Base-by-base conservation (phyloP, 768 basidiomycete species). In the Fibroporia radiculosa region DNA sequence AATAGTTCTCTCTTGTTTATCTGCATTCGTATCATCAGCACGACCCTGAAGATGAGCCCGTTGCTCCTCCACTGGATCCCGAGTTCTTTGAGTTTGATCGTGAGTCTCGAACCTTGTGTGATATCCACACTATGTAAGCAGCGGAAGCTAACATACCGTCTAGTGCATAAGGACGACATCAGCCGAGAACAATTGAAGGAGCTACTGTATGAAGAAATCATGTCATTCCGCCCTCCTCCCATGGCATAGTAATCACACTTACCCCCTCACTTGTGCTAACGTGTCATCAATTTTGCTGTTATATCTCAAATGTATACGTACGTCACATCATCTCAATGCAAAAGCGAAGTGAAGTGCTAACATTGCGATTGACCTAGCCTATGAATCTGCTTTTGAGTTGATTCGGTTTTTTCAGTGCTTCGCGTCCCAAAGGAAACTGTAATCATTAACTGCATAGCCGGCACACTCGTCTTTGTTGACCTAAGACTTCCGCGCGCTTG, bases 81-180 rank as follows among this genome's bases (percentile, higher is more conserved):
- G 84, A 86, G 53, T 99, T 98, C 73, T 99, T 99, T 64, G 92
- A 95, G 59, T 98, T 98, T 62, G 96, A 99, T 63, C 66, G 86
- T 89, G 52, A 66, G 85, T 75, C 3, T 42, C 45, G 6, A 2
- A 16, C 36, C 12, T 14, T 4, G 34, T 12, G 32, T 23, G 23
- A 18, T 25, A 28, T 32, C 25, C 41, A 38, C 47, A 16, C 45
- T 27, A 23, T 18, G 38, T 47, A 7, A 51, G 29, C 35, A 6
- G 4, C 4, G 2, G n/a, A n/a, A 28, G 19, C 31, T 19, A 40
- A 35, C 5, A 43, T 35, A 32, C 1, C 23, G 18, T 39, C 11
- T 35, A 89, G 87, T 91, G 52, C 86, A 93, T 72, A 95, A 97
- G 72, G 93, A 96, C 54, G 89, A 91, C 51, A 92, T 96, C 69